A percentile compares a stretch with the other conserved stretches of the same genome.
Evolutionary conservation across 2,329 filamentous ascomycete species (phyloP).

Genomic region (Trichoderma hamatum): DNA sequence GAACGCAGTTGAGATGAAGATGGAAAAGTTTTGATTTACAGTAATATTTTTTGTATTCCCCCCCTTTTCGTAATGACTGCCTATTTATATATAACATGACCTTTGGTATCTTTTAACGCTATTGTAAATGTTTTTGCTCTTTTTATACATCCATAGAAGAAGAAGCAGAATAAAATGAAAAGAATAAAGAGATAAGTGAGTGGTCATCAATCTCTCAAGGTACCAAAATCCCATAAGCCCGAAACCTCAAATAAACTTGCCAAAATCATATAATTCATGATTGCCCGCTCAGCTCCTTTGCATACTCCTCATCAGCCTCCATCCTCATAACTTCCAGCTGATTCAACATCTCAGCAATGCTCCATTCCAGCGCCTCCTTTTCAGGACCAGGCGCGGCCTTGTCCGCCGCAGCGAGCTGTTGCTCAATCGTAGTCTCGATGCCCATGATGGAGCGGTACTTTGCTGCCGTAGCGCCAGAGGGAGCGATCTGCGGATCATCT

Average conservation of each 20-base stretch:
- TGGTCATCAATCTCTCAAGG: neutral
- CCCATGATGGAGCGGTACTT: slow-evolving; percentile 44
- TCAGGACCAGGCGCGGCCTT: slow-evolving; percentile 32
- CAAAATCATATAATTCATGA: slow-evolving; percentile 5
- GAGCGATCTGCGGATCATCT: slow-evolving; percentile 22
- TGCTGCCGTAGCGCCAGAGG: slow-evolving; percentile 36
- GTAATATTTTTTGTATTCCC: neutral
- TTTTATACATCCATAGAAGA: neutral
- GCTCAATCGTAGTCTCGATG: slow-evolving; percentile 41
- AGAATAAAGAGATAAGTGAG: neutral
- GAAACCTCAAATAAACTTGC: neutral
- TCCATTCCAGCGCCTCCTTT: slow-evolving; percentile 36
- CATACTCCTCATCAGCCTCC: slow-evolving; percentile 53
- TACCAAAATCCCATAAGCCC: neutral
- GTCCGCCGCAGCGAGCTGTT: slow-evolving; percentile 37
- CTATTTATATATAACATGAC: neutral
- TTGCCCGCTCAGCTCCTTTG: slow-evolving; percentile 41
- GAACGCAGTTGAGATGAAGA: neutral
- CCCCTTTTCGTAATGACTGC: neutral
- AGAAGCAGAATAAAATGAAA: neutral
- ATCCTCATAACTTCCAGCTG: slow-evolving; percentile 45
- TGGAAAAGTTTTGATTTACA: neutral
- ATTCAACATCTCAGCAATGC: slow-evolving; percentile 45
- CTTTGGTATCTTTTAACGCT: slow-evolving; percentile 9
- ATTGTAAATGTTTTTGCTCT: neutral